Evolutionary conservation across 129 eudicot species (phyloP).

Genomic region (Heracleum sosnowskyi): DNA sequence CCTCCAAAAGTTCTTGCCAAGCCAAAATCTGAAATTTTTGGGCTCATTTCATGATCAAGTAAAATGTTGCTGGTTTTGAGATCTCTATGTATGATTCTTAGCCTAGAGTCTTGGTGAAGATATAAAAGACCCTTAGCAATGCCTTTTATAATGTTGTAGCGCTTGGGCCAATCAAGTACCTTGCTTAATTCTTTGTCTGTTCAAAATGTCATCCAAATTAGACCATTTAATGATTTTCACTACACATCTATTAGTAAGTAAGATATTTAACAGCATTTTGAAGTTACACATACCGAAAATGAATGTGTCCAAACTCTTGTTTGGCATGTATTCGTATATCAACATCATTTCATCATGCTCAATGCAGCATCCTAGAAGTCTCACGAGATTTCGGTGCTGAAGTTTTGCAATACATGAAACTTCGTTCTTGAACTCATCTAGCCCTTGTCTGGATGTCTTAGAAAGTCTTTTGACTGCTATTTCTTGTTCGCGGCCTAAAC

Average conservation of each 20-base stretch:
- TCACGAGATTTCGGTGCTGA: constrained; percentile 26
- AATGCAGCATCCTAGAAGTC: constrained; percentile 27
- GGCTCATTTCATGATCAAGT: constrained; percentile 7
- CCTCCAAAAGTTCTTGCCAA: constrained; percentile 8
- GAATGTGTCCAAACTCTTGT: constrained; percentile 12
- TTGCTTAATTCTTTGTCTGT: constrained; percentile 5
- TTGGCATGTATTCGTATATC: constrained; percentile 8
- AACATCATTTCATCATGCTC: constrained; percentile 15
- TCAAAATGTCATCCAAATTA: neutral
- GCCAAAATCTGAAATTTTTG: constrained; percentile 5
- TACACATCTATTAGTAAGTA: neutral
- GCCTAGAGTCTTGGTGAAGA: constrained; percentile 11
- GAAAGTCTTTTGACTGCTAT: constrained; percentile 8
- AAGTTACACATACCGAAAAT: neutral
- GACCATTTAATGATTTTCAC: neutral
- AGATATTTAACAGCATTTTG: neutral
- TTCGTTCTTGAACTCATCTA: constrained; percentile 11
- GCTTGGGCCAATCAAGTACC: constrained; percentile 6
- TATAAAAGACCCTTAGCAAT: neutral
- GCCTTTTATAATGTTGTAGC: constrained; percentile 4
- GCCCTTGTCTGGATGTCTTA: constrained; percentile 7
- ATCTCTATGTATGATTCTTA: constrained; percentile 7
- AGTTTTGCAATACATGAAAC: constrained; percentile 17
- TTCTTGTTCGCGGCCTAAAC: neutral
- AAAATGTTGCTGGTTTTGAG: neutral